These are phyloP conservation scores for Lachancea kluyveri DNA, from an alignment of 805 yeast species.

Conservation along the genomic window DNA sequence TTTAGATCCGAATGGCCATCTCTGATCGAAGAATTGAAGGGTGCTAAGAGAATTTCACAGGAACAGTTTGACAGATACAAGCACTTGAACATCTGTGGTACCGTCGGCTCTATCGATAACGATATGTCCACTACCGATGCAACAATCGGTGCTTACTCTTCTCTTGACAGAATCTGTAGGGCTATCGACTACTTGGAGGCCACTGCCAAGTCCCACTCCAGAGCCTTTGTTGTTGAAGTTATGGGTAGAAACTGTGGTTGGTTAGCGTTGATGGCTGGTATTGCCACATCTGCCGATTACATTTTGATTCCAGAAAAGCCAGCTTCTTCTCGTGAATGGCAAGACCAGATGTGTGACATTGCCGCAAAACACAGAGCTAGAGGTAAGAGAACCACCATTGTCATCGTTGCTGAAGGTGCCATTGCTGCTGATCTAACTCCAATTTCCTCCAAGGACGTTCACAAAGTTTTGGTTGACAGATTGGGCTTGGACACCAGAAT, in stretches of 20 bases:
- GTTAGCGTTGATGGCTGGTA: conserved; percentile 78
- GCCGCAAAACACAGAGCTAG: conserved; percentile 57
- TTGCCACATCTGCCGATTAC: conserved; percentile 74
- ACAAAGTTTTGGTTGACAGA: conserved; percentile 54
- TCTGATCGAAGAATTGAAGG: conserved; percentile 50
- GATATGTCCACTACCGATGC: conserved; percentile 84
- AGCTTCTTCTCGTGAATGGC: conserved; percentile 57
- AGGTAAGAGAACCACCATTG: conserved; percentile 75
- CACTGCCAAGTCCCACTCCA: conserved; percentile 74
- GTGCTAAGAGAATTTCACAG: conserved; percentile 40
- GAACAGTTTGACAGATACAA: conserved; percentile 43
- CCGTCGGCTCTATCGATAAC: conserved; percentile 79
- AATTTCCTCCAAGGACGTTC: conserved; percentile 59
- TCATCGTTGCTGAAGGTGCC: conserved; percentile 83
- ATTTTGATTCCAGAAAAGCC: conserved; percentile 79
- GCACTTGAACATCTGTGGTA: conserved; percentile 63
- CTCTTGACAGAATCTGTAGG: conserved; percentile 66
- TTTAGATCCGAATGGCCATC: conserved; percentile 77
- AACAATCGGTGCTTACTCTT: conserved; percentile 77
- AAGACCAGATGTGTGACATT: conserved; percentile 57
- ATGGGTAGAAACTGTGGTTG: conserved; percentile 92
- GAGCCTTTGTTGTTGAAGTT: conserved; percentile 81
- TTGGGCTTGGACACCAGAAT: conserved; percentile 72
- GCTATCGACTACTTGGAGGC: conserved; percentile 76
- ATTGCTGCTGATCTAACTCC: conserved; percentile 62